Evolutionary conservation across 2,329 filamentous ascomycete genomes (phyloP).

Genomic region (Tolypocladium tropicale): DNA sequence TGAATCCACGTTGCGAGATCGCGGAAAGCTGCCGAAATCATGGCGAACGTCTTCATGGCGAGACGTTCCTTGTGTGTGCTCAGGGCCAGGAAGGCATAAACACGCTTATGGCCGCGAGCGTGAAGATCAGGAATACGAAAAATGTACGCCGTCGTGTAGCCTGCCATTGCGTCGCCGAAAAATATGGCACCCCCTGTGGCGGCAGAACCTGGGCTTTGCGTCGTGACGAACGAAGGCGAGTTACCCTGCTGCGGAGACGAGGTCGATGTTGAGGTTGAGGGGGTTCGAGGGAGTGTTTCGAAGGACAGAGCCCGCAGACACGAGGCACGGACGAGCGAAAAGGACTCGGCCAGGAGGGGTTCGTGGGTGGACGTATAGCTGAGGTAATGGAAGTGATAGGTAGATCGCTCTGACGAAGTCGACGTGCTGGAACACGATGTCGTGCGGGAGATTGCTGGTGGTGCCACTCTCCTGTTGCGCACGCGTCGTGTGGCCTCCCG

Average conservation of each 20-base stretch:
- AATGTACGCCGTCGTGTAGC: slow-evolving; percentile 61
- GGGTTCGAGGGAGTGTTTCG: slow-evolving; percentile 51
- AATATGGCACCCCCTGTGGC: slow-evolving; percentile 57
- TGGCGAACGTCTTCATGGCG: slow-evolving; percentile 56
- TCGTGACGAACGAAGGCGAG: slow-evolving; percentile 42
- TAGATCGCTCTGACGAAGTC: slow-evolving; percentile 32
- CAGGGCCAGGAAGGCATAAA: slow-evolving; percentile 57
- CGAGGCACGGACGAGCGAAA: slow-evolving; percentile 55
- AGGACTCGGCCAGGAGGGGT: slow-evolving; percentile 49
- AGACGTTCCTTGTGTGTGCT: slow-evolving; percentile 55
- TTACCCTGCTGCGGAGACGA: slow-evolving; percentile 23
- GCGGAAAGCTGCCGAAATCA: slow-evolving; percentile 51
- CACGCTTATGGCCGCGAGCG: slow-evolving; percentile 56
- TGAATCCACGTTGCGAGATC: slow-evolving; percentile 57
- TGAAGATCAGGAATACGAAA: slow-evolving; percentile 60
- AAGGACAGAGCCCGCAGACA: slow-evolving; percentile 57
- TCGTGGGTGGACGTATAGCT: slow-evolving; percentile 62
- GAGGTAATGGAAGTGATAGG: slow-evolving; percentile 52
- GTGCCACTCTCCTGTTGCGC: slow-evolving; percentile 29
- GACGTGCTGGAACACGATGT: slow-evolving; percentile 44
- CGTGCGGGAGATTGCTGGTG: slow-evolving; percentile 31
- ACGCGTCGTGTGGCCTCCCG: slow-evolving; percentile 29
- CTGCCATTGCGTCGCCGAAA: slow-evolving; percentile 54
- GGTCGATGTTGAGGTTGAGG: slow-evolving; percentile 29
- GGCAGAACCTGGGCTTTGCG: slow-evolving; percentile 41